phyloP scores from a whole-genome alignment of 2,329 filamentous ascomycete genomes.

The Talaromyces albobiverticillius region DNA sequence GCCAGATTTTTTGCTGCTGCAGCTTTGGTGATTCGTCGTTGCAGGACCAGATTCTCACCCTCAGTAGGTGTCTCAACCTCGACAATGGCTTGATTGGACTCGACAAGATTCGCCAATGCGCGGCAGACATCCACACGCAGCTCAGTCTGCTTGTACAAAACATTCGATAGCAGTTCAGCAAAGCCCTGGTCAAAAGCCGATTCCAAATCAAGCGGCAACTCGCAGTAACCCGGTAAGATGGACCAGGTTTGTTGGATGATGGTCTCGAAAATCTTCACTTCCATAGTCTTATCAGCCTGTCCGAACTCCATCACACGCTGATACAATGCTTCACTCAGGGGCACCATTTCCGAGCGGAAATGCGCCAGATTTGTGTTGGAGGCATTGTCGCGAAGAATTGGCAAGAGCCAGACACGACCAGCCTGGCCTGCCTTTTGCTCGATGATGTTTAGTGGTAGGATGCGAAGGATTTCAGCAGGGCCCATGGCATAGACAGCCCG shows the following conservation, averaged over 20 bases:
- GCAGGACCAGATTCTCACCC: constrained; percentile 70
- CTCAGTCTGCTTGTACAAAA: constrained; percentile 89
- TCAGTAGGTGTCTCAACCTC: constrained; percentile 58
- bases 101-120: constrained; percentile 79
- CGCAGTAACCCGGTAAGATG: constrained; percentile 88
- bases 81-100: constrained; percentile 82
- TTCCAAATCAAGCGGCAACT: constrained; percentile 75
- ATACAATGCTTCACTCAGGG: constrained; percentile 85
- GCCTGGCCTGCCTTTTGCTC: constrained; percentile 73
- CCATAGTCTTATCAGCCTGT: constrained; percentile 81
- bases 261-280: constrained; percentile 97
- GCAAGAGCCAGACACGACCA: constrained; percentile 91
- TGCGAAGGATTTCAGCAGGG: constrained; percentile 74
- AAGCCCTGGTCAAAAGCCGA: constrained; percentile 81
- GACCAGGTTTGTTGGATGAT: constrained; percentile 95
- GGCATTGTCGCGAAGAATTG: constrained; percentile 82
- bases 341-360: constrained; percentile 82
- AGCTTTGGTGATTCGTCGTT: constrained; percentile 72
- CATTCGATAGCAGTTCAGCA: constrained; percentile 84
- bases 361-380: constrained; percentile 84
- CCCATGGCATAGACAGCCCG: constrained; percentile 88
- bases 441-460: constrained; percentile 81
- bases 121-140: constrained; percentile 84
- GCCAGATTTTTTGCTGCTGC: constrained; percentile 75
- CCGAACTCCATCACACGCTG: constrained; percentile 83